phyloP scores from a whole-genome alignment of 2,329 filamentous ascomycete species.

The Aspergillus alliaceus region DNA sequence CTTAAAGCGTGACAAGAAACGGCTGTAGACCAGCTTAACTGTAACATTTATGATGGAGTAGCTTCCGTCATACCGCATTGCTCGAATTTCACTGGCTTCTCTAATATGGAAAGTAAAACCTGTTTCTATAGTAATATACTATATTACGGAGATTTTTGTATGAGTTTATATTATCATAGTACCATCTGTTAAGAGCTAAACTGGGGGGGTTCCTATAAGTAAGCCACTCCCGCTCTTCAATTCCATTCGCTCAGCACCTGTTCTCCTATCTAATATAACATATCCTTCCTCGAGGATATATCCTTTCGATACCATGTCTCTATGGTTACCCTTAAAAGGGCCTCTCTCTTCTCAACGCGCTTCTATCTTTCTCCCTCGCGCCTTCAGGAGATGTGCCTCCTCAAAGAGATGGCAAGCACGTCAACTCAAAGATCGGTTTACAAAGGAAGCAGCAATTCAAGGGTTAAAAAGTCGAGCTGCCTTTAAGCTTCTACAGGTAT shows the following conservation, averaged over 20 bases:
- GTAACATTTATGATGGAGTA: no score
- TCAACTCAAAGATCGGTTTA: conserved; percentile 71
- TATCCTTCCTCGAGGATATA: background rate
- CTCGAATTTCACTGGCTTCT: no score
- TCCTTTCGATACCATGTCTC: background rate
- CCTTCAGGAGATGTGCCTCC: conserved; percentile 45
- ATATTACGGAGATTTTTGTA: no score
- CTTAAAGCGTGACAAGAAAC: conserved; percentile 66
- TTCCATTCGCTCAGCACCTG: background rate
- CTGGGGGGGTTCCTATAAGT: no score
- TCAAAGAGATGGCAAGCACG: conserved; percentile 81
- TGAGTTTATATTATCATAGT: no score
- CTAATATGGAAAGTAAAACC: no score
- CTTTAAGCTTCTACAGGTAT: conserved; percentile 85
- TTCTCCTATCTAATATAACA: no score
- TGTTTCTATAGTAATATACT: no score
- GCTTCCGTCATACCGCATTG: no score
- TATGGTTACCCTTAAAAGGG: background rate
- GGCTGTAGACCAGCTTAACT: conserved; percentile 10
- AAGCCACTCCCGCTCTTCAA: background rate
- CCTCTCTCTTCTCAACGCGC: background rate
- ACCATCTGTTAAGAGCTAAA: no score
- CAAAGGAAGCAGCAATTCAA: conserved; percentile 72
- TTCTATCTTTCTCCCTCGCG: conserved; percentile 25
- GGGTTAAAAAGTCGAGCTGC: conserved; percentile 87